Conservation (phyloP, 2,329 filamentous ascomycete genomes). For the Monosporascus sp. region DNA sequence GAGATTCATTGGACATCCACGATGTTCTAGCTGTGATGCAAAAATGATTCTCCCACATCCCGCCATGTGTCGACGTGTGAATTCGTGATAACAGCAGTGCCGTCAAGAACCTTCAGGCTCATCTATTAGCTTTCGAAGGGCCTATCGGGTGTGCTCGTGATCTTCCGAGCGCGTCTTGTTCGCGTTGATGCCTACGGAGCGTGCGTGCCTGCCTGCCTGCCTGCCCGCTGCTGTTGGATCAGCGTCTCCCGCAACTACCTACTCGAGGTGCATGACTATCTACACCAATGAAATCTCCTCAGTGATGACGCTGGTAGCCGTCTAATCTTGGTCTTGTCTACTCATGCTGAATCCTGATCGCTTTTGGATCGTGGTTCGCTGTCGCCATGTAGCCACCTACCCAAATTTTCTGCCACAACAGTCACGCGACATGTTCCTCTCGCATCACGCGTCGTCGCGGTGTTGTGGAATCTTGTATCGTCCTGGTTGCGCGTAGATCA, state of each 20-base stretch:
- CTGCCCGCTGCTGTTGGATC: background rate
- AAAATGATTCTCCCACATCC: too few species aligned
- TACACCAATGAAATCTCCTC: background rate
- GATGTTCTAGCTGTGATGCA: too few species aligned
- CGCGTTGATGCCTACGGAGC: background rate
- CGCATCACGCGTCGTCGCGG: background rate
- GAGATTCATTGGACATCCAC: too few species aligned
- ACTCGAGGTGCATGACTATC: background rate
- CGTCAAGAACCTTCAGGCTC: too few species aligned
- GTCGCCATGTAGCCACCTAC: too few species aligned
- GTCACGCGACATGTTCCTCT: background rate
- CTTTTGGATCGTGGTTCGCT: too few species aligned
- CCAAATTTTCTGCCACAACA: background rate
- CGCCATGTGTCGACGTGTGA: too few species aligned
- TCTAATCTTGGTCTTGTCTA: background rate
- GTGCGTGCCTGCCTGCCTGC: background rate
- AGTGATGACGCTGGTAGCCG: background rate
- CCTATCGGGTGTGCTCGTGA: too few species aligned
- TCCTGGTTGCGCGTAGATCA: background rate
- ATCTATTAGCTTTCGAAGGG: too few species aligned
- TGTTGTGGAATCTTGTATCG: background rate
- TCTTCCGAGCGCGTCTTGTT: too few species aligned
- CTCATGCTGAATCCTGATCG: too few species aligned
- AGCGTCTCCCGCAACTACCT: background rate
- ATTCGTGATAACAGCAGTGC: too few species aligned